Percentiles rank a stretch among this genome's conserved stretches.
These are phyloP conservation scores for Yamadazyma oceani DNA, from an alignment of 1,139 yeast genomes.

Conservation along the genomic window DNA sequence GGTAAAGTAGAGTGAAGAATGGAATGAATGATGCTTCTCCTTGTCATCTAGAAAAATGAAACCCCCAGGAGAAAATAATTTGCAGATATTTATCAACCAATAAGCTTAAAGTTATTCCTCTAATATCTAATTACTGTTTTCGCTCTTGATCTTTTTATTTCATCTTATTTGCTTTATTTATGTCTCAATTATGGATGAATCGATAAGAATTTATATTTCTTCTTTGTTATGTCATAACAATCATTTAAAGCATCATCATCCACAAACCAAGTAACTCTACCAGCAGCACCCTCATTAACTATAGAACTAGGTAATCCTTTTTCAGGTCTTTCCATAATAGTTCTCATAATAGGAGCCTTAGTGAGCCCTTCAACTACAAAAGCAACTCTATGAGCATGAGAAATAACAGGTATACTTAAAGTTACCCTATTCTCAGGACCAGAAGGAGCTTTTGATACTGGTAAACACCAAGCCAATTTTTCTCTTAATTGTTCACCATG, in stretches of 20 bases:
- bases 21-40: too few relatives aligned
- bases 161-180: too few relatives aligned
- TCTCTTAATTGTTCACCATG: conserved; percentile 84
- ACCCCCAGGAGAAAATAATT: too few relatives aligned
- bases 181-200: conserved; percentile 17
- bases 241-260: conserved; percentile 93
- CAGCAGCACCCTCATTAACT: conserved; percentile 95
- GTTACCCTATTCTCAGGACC: conserved; percentile 90
- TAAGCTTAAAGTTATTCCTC: too few relatives aligned
- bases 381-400: conserved; percentile 89
- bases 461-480: conserved; percentile 93
- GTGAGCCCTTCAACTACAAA: conserved; percentile 96
- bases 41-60: too few relatives aligned
- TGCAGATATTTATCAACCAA: too few relatives aligned
- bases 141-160: too few relatives aligned
- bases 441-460: conserved; percentile 88
- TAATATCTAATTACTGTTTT: too few relatives aligned
- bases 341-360: conserved; percentile 89
- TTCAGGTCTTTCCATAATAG: conserved; percentile 96
- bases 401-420: conserved; percentile 88
- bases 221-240: conserved; percentile 69
- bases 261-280: conserved; percentile 96
- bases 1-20: too few relatives aligned
- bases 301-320: conserved; percentile 93
- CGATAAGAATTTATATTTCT: conserved; percentile 64